phyloP scores from a whole-genome alignment of 345 rosid species.

The Camelina hispida region DNA sequence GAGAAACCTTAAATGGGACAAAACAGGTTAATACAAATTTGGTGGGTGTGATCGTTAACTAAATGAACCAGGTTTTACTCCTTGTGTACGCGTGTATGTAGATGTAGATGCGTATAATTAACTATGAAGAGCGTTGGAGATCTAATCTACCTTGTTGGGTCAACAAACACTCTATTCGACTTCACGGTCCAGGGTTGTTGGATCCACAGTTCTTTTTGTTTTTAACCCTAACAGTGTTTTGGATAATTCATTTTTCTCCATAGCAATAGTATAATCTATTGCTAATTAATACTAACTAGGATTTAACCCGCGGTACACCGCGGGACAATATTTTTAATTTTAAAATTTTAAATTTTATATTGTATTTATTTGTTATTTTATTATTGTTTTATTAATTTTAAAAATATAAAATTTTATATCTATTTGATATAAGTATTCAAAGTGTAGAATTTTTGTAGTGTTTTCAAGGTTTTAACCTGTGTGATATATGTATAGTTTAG shows the following conservation, averaged over 20 bases:
- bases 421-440: too few relatives aligned
- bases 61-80: constrained; percentile 36
- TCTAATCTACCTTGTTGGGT: constrained; percentile 46
- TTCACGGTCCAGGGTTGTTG: constrained; percentile 40
- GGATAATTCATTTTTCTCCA: constrained; percentile 5
- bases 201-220: constrained; percentile 25
- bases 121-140: constrained; percentile 36
- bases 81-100: constrained; percentile 36
- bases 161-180: constrained; percentile 35
- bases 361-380: too few relatives aligned
- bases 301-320: too few relatives aligned
- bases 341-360: too few relatives aligned
- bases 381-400: too few relatives aligned
- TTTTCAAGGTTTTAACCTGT: too few relatives aligned
- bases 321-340: too few relatives aligned
- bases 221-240: constrained; percentile 8
- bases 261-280: neutral
- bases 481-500: too few relatives aligned
- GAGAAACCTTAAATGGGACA: constrained; percentile 30
- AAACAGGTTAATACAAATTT: constrained; percentile 39
- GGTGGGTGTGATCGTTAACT: constrained; percentile 34
- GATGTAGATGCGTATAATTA: constrained; percentile 25
- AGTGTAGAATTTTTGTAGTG: too few relatives aligned
- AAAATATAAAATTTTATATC: too few relatives aligned
- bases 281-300: neutral